Evolutionary conservation across 2,329 filamentous ascomycete species (phyloP).

Genomic region (Aspergillus vadensis): DNA sequence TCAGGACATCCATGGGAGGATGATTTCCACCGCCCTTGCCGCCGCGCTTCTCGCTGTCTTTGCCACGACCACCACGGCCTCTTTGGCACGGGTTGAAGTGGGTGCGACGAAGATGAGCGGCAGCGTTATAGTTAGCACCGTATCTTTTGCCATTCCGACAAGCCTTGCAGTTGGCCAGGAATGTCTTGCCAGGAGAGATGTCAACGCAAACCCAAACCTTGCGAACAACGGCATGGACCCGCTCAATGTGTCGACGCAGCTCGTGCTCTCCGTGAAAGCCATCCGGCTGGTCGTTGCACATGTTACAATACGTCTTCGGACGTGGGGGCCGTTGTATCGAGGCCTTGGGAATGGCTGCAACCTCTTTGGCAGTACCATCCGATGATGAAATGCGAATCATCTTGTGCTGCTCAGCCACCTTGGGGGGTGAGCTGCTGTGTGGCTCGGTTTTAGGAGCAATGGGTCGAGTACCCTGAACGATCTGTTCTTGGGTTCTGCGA

Average conservation of each 20-base stretch:
- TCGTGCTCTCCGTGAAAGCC: conserved; percentile 89
- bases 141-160: conserved; percentile 78
- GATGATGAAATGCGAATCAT: conserved; percentile 55
- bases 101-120: conserved; percentile 81
- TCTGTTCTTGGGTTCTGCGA: conserved; percentile 53
- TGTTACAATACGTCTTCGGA: conserved; percentile 68
- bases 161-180: conserved; percentile 79
- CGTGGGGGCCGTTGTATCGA: conserved; percentile 67
- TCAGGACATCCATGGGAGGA: conserved; percentile 62
- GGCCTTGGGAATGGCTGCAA: conserved; percentile 57
- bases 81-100: conserved; percentile 76
- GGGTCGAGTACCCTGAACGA: conserved; percentile 50
- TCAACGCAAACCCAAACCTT: conserved; percentile 67
- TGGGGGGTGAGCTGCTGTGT: conserved; percentile 33
- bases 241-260: conserved; percentile 66
- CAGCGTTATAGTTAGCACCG: conserved; percentile 91
- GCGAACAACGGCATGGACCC: conserved; percentile 64
- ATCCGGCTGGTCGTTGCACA: conserved; percentile 71
- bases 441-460: conserved; percentile 53
- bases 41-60: conserved; percentile 61
- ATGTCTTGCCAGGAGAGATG: conserved; percentile 59
- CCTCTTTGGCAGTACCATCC: conserved; percentile 58
- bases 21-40: conserved; percentile 65
- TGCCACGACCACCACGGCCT: conserved; percentile 56
- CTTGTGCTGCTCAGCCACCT: conserved; percentile 44